A percentile compares a stretch with the other conserved stretches of the same genome.
phyloP scores from a whole-genome alignment of 2,329 filamentous ascomycete genomes.

The Furcasterigmium furcatum region DNA sequence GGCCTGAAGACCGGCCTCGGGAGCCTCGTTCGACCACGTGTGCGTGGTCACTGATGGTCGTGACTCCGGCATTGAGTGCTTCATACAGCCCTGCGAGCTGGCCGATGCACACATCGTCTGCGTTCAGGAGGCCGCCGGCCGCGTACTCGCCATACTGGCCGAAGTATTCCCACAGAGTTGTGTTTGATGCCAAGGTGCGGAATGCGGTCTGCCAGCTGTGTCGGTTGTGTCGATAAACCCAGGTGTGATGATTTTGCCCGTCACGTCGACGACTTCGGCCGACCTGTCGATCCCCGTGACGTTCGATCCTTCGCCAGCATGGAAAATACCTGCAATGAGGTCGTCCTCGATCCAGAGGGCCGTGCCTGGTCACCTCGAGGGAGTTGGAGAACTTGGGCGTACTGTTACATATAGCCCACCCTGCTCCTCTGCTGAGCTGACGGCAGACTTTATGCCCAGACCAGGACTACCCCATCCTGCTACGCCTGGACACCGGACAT shows the following conservation, averaged over 20 bases:
- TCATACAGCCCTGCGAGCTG: conserved; percentile 46
- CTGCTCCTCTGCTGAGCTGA: too few relatives aligned
- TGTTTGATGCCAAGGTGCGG: conserved; percentile 50
- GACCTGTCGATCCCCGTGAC: conserved; percentile 17
- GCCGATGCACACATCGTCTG: conserved; percentile 42
- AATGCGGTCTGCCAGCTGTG: conserved; percentile 54
- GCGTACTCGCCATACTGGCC: conserved; percentile 31
- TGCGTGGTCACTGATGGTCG: conserved; percentile 49
- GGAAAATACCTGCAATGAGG: conserved; percentile 28
- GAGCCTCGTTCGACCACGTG: conserved; percentile 39
- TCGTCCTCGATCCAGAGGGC: conserved; percentile 35
- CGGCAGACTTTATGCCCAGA: too few relatives aligned
- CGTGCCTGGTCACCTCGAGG: conserved; percentile 33
- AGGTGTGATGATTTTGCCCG: conserved; percentile 47
- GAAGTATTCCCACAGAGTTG: conserved; percentile 45
- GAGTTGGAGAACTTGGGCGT: too few relatives aligned
- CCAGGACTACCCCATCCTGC: too few relatives aligned
- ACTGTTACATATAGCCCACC: too few relatives aligned
- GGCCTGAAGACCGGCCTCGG: conserved; percentile 41
- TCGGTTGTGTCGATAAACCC: conserved; percentile 55
- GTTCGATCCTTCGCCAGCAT: conserved; percentile 10
- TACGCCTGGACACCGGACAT: too few relatives aligned
- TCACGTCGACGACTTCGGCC: conserved; percentile 42
- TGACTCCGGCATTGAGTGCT: conserved; percentile 49
- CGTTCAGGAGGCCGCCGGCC: conserved; percentile 24